phyloP scores from a whole-genome alignment of 108 stramenopile genomes.

The Fistulifera pelliculosa region DNA sequence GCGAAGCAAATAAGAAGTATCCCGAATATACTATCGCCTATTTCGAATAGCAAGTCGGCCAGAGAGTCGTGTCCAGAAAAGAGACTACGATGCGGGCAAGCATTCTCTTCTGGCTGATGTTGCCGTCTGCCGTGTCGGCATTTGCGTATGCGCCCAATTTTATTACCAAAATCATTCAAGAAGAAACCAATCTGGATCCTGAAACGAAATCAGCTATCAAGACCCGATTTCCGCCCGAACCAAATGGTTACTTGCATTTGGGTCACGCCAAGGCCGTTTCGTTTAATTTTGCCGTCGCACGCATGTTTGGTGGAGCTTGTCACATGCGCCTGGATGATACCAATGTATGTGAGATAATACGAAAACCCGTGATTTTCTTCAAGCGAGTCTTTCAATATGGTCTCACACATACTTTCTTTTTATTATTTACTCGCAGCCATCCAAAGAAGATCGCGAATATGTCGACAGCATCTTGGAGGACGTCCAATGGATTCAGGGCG shows the following conservation, averaged over 20 bases:
- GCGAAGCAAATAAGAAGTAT: no score
- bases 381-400: no score
- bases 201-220: conserved; percentile 30
- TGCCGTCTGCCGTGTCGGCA: not conserved
- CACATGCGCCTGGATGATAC: conserved; percentile 91
- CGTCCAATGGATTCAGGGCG: conserved; percentile 77
- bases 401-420: no score
- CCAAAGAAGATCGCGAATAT: conserved; percentile 81
- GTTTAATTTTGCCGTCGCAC: conserved; percentile 71
- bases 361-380: no score
- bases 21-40: no score
- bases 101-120: no score
- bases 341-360: conserved; percentile 19
- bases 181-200: conserved; percentile 45
- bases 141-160: conserved; percentile 87
- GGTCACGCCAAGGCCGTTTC: conserved; percentile 96
- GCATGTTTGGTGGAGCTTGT: conserved; percentile 71
- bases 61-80: no score
- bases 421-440: conserved; percentile 19
- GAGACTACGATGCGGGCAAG: no score
- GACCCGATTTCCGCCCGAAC: conserved; percentile 98
- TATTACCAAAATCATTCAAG: conserved; percentile 78
- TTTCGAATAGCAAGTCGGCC: no score
- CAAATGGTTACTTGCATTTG: conserved; percentile 96
- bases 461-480: conserved; percentile 83